phyloP scores from a whole-genome alignment of 169 alveolate species.

The Plasmodium ovale region DNA sequence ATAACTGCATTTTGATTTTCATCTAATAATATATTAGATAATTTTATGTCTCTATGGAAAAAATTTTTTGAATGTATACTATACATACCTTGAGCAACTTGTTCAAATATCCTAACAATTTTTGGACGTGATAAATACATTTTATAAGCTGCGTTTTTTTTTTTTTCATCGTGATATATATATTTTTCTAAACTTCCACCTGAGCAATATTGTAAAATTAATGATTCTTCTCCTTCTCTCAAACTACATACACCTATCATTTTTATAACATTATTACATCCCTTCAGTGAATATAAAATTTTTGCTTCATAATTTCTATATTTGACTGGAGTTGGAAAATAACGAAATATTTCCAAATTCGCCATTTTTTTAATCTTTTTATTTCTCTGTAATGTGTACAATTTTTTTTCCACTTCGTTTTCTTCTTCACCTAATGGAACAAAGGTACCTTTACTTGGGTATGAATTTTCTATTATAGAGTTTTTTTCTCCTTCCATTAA shows the following conservation, averaged over 20 bases:
- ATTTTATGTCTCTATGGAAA: constrained; percentile 71
- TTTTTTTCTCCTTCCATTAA: background rate
- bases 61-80: constrained; percentile 74
- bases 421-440: background rate
- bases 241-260: constrained; percentile 77
- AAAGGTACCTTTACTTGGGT: background rate
- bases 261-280: constrained; percentile 76
- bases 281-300: constrained; percentile 63
- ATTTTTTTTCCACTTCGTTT: background rate
- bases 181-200: constrained; percentile 83
- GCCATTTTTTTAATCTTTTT: constrained; percentile 72
- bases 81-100: constrained; percentile 82
- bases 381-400: constrained; percentile 75
- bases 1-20: constrained; percentile 76
- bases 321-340: constrained; percentile 81
- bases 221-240: constrained; percentile 76
- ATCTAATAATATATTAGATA: constrained; percentile 62
- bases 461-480: background rate
- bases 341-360: constrained; percentile 72
- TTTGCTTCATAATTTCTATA: constrained; percentile 81
- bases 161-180: constrained; percentile 53
- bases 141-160: constrained; percentile 19
- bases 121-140: constrained; percentile 74
- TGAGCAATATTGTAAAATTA: constrained; percentile 78
- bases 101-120: constrained; percentile 78